Evolutionary conservation across 2,329 filamentous ascomycete genomes (phyloP), one percentile per base, ranked within the genome.

Genomic region (Catunica adiposa): DNA sequence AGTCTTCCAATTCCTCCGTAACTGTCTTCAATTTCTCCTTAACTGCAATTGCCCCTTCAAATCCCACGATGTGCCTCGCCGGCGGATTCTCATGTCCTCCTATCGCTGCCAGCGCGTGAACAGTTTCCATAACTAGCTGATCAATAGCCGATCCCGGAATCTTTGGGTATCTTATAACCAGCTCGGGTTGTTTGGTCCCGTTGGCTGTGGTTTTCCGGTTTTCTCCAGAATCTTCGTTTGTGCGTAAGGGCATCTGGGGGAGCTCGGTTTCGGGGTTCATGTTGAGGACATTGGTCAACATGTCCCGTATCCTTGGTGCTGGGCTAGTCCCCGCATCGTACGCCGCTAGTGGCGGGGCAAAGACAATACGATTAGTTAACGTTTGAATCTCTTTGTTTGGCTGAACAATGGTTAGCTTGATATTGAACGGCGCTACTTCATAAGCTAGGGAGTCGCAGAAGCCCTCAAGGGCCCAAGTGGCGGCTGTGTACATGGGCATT

Each of bases 1-100:
- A 97, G 62, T 97, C 92, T 67, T 97, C 92, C 56, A 97, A 71
- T 70, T 97, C 92, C 66, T 97, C 89, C 60, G 88, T 94, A 2
- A 96, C 87, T 1, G 89, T 96, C 71, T 94, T 95, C 56, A 98
- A 72, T 70, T 97, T 97, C 70, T 97, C 92, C 67, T 90, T 94
- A 40, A 97, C 90, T 42, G 86, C 86, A 4, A 80, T 76, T 11
- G 90, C 84, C 0, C 87, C 90, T 67, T 97, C 92, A 55, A 84
- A 80, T 0, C 92, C 90, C 1, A 97, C 89, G 63, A 97, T 96
- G 66, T 97, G 90, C 31, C 92, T 76, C 1, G 89, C 87, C 0
- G 92, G 92, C 1, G 92, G 92, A 66, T 97, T 97, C 65, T 96
- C 89, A 66, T 96, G 89, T 0, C 90, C 92, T 0, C 89, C 92